Percentiles rank a stretch among this genome's conserved stretches.
These are phyloP conservation scores for Posidonia oceanica DNA, from an alignment of 116 monocot species.

Conservation along the genomic window DNA sequence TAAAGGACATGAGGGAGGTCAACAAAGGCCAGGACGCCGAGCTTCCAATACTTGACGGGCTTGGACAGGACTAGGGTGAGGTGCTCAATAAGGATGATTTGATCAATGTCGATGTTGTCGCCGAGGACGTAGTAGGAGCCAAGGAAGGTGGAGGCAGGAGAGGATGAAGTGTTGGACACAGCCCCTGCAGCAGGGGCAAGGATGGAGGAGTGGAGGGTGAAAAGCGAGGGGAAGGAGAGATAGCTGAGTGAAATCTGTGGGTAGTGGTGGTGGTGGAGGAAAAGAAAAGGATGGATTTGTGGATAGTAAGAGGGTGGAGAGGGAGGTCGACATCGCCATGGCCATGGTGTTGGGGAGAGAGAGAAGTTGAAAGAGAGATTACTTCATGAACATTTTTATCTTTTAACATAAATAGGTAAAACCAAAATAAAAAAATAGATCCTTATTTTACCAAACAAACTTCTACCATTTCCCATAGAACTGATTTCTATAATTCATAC, in stretches of 20 bases:
- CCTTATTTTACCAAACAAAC: too few relatives aligned
- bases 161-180: background rate
- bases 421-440: too few relatives aligned
- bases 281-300: too few relatives aligned
- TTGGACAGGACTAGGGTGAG: slow-evolving; percentile 43
- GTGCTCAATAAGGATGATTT: slow-evolving; percentile 41
- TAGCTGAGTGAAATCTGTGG: background rate
- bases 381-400: too few relatives aligned
- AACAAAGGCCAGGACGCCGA: slow-evolving; percentile 29
- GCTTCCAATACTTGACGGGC: slow-evolving; percentile 38
- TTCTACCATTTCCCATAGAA: too few relatives aligned
- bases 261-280: background rate
- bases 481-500: too few relatives aligned
- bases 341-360: too few relatives aligned
- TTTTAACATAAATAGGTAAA: too few relatives aligned
- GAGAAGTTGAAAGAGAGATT: too few relatives aligned
- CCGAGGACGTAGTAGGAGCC: slow-evolving; percentile 29
- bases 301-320: background rate
- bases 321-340: too few relatives aligned
- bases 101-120: slow-evolving; percentile 48
- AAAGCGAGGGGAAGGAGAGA: background rate
- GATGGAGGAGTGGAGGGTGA: too few relatives aligned
- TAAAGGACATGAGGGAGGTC: too few relatives aligned
- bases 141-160: slow-evolving; percentile 2
- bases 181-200: background rate